These are phyloP conservation scores for Plantago ovata DNA, from an alignment of 257 asterid species.

Conservation along the genomic window DNA sequence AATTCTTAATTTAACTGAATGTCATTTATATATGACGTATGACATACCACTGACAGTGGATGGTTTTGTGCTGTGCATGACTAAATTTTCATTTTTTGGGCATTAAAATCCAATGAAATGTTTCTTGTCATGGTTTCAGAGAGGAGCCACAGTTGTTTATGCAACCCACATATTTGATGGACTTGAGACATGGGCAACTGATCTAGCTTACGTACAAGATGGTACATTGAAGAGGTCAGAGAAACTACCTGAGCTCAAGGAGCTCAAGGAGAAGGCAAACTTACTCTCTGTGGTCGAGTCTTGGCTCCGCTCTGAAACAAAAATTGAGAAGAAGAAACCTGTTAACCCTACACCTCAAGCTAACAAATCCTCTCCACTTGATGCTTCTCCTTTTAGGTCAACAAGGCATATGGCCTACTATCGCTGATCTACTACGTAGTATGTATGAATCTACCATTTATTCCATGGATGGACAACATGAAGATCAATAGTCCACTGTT, in stretches of 20 bases:
- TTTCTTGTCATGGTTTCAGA: slow-evolving; percentile 36
- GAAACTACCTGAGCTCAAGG: slow-evolving; percentile 63
- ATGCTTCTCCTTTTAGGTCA: slow-evolving; percentile 70
- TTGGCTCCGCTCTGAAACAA: slow-evolving; percentile 83
- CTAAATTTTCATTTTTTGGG: neutral
- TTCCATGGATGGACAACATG: neutral
- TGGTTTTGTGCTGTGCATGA: too few relatives aligned
- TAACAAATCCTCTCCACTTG: slow-evolving; percentile 57
- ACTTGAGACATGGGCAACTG: slow-evolving; percentile 90
- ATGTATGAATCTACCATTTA: neutral
- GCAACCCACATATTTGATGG: slow-evolving; percentile 98
- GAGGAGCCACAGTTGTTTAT: slow-evolving; percentile 92
- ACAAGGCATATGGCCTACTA: slow-evolving; percentile 91
- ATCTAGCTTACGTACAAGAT: slow-evolving; percentile 83
- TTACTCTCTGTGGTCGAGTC: slow-evolving; percentile 84
- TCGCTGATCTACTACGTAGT: slow-evolving; percentile 49
- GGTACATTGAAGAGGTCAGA: slow-evolving; percentile 69
- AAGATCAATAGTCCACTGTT: neutral
- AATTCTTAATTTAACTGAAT: too few relatives aligned
- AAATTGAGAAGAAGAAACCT: slow-evolving; percentile 65
- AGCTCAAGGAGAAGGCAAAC: slow-evolving; percentile 50
- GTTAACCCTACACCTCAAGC: slow-evolving; percentile 27
- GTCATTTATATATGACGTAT: too few relatives aligned
- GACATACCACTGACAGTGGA: too few relatives aligned
- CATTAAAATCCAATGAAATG: neutral